Base-by-base conservation (phyloP, 2,329 filamentous ascomycete genomes). In the Cladosporium cucumerinum region DNA sequence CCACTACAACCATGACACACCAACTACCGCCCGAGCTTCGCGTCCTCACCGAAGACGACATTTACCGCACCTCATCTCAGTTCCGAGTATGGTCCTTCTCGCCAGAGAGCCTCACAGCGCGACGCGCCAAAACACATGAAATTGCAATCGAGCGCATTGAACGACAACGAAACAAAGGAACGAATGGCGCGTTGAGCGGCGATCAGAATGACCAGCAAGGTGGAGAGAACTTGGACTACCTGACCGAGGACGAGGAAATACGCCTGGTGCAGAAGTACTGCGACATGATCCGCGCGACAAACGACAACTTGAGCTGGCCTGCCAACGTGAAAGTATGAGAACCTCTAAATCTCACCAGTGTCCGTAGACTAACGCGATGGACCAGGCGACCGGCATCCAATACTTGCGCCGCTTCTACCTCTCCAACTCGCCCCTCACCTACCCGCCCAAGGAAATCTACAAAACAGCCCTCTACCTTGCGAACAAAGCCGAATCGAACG, bases 391-490 rank as follows among this genome's bases (percentile, higher is more conserved):
- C 7, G 92, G 92, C 3, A 90, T 94, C 67, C 88, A 96, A 74
- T 97, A 96, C 76, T 85, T 99, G 66, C 90, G 92, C 64, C 90
- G 95, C 65, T 98, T 99, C 84, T 99, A 98, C 81, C 85, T 97
- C 43, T 94, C 91, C 73, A 97, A 98, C 79, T 96, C 91, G 48
- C 87, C 93, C 73, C 97, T 98, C 91, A 97, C 93, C 32, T 98
- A 99, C 76, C 91, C 94, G 67, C 94, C 93, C 0, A 90, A 91
- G 67, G 89, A 92, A 68, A 90, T 98, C 70, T 88, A 96, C 75
- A 92, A 93, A 74, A 95, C 93, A 32, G 92, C 91, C 39, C 85
- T 99, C 63, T 98, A 96, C 82, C 91, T 99, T 69, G 93, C 93
- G 11, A 93, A 89, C 72, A 99, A 99, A 80, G 92, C 92, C 5